A percentile compares a stretch with the other conserved stretches of the same genome.
phyloP scores from a whole-genome alignment of 1,139 yeast species.

The Candida dubliniensis region DNA sequence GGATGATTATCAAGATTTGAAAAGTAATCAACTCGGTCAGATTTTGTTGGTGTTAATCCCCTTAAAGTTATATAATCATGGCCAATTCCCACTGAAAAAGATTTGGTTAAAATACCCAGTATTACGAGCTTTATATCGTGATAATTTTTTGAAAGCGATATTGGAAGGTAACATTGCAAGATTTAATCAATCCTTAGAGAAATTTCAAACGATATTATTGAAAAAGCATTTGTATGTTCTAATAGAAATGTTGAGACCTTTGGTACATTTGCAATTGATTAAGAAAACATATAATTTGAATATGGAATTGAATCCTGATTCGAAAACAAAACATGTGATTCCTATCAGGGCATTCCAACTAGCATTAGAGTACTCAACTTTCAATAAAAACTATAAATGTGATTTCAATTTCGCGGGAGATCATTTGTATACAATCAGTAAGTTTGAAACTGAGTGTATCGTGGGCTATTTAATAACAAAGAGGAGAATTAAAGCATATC shows the following conservation, averaged over 20 bases:
- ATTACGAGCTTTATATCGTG: constrained; percentile 45
- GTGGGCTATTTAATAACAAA: constrained; percentile 65
- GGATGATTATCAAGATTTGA: constrained; percentile 16
- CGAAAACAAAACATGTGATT: constrained; percentile 43
- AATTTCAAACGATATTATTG: constrained; percentile 53
- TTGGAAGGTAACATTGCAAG: constrained; percentile 52
- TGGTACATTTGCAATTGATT: constrained; percentile 55
- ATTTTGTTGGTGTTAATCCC: constrained; percentile 58
- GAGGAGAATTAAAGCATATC: constrained; percentile 75
- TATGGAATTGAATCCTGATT: constrained; percentile 16
- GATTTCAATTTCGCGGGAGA: constrained; percentile 10
- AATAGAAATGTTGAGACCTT: constrained; percentile 52
- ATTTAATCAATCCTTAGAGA: constrained; percentile 47
- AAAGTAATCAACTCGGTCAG: constrained; percentile 30
- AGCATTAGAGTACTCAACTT: constrained; percentile 44
- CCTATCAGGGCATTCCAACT: constrained; percentile 47
- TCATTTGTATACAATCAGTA: constrained; percentile 16
- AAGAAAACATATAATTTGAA: constrained; percentile 45
- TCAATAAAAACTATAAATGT: constrained; percentile 13
- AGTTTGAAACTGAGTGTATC: constrained; percentile 67
- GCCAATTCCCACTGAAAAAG: constrained; percentile 38
- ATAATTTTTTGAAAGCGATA: constrained; percentile 49
- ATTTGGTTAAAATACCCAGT: constrained; percentile 49
- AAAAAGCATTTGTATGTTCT: constrained; percentile 63
- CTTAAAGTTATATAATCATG: constrained; percentile 44